Evolutionary conservation across 805 yeast genomes (phyloP).

Genomic region (Torulaspora gathmanii): DNA sequence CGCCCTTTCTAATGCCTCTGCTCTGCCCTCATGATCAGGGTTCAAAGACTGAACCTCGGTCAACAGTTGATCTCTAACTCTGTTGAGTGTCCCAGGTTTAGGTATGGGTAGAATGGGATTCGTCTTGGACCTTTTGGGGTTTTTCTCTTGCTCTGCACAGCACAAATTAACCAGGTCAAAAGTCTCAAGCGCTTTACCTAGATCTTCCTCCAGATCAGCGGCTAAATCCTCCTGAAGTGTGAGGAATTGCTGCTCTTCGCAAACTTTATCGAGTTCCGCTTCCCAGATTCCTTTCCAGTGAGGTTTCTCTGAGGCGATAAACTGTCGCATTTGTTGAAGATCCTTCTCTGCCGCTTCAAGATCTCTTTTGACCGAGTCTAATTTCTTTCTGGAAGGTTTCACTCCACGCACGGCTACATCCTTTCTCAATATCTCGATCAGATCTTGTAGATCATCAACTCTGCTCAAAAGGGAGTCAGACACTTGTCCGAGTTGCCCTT

Average conservation of each 20-base stretch:
- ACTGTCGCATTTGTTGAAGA: slow-evolving; percentile 52
- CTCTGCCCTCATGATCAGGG: slow-evolving; percentile 80
- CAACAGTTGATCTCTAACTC: slow-evolving; percentile 70
- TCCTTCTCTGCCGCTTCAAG: slow-evolving; percentile 51
- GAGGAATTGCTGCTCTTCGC: slow-evolving; percentile 91
- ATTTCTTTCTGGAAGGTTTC: slow-evolving; percentile 68
- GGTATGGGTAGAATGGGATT: slow-evolving; percentile 43
- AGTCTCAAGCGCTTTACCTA: slow-evolving; percentile 75
- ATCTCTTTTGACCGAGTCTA: slow-evolving; percentile 62
- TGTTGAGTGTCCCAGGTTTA: slow-evolving; percentile 59
- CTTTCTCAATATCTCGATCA: slow-evolving; percentile 80
- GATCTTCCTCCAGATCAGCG: slow-evolving; percentile 72
- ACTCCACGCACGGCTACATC: slow-evolving; percentile 93
- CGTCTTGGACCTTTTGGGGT: slow-evolving; percentile 40
- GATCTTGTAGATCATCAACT: slow-evolving; percentile 88
- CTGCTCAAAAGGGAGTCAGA: slow-evolving; percentile 68
- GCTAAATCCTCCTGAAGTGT: slow-evolving; percentile 84
- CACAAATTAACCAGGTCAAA: slow-evolving; percentile 76
- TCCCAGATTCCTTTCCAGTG: slow-evolving; percentile 93
- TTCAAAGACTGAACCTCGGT: slow-evolving; percentile 70
- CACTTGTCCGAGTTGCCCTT: slow-evolving; percentile 64
- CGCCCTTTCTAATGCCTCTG: slow-evolving; percentile 85
- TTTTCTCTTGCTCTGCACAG: slow-evolving; percentile 68
- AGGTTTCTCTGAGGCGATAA: slow-evolving; percentile 65
- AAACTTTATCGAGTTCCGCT: slow-evolving; percentile 77